Conservation (phyloP, 129 eudicot genomes). For the Centrapalus pauciflorus region DNA sequence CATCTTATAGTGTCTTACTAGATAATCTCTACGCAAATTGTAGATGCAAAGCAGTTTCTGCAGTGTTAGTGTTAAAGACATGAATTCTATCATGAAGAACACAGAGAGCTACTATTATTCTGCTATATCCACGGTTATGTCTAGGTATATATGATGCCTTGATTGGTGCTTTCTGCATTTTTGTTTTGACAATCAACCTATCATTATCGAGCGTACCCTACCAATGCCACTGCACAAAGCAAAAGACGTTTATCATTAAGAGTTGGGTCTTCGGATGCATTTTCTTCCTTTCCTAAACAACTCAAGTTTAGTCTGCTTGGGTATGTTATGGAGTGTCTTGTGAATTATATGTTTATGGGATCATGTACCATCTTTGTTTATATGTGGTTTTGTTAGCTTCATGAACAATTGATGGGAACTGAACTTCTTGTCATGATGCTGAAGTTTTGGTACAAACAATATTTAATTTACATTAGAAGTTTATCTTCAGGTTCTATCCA, state of each 20-base stretch:
- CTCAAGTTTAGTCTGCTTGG: too few species aligned
- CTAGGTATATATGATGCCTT: constrained; percentile 41
- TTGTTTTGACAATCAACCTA: too few species aligned
- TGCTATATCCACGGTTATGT: constrained; percentile 53
- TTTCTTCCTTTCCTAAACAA: not conserved
- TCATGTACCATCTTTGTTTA: not conserved
- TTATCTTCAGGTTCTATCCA: constrained; percentile 69
- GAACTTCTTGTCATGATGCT: not conserved
- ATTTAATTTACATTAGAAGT: not conserved
- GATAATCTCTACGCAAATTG: constrained; percentile 2
- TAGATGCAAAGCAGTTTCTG: constrained; percentile 60
- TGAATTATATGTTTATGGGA: not conserved
- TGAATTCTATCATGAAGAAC: constrained; percentile 42
- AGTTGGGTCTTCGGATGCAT: too few species aligned
- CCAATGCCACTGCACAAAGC: too few species aligned
- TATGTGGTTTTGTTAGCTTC: constrained; percentile 4
- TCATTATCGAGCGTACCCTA: too few species aligned
- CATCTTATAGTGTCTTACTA: constrained; percentile 6
- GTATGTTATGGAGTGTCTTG: too few species aligned
- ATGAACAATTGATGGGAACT: not conserved
- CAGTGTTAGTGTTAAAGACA: constrained; percentile 32
- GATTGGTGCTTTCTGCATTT: not conserved
- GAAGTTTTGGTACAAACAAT: not conserved
- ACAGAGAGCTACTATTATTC: constrained; percentile 33
- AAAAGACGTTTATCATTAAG: too few species aligned